phyloP scores from a whole-genome alignment of 2,329 filamentous ascomycete genomes.

The Xylogone sp. region DNA sequence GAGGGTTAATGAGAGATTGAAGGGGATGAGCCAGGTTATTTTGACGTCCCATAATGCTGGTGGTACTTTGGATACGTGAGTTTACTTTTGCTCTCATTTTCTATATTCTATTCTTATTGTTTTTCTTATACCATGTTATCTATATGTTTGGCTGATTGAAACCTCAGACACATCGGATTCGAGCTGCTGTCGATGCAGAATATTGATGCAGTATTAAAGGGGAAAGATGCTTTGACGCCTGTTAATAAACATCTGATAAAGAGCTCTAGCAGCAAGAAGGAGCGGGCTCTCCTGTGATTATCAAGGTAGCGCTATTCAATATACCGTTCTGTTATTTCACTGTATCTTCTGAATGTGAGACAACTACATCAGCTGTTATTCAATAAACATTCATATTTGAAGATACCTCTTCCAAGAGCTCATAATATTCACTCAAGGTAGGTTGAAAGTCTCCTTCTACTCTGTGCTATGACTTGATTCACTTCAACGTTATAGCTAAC shows the following conservation, averaged over 20 bases:
- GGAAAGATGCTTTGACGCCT: conserved; percentile 22
- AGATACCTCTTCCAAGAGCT: no score
- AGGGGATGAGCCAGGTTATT: conserved; percentile 34
- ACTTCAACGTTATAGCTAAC: no score
- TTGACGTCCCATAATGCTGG: conserved; percentile 67
- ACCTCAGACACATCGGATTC: conserved; percentile 47
- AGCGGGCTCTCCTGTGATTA: neutral
- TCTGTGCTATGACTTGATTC: no score
- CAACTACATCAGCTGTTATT: no score
- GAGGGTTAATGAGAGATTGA: conserved; percentile 22
- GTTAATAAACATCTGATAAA: conserved; percentile 22
- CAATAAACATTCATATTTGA: no score
- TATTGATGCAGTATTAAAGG: conserved; percentile 52
- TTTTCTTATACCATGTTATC: no score
- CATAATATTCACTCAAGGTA: no score
- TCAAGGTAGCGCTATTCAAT: no score
- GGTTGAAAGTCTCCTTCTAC: no score
- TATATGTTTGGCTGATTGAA: neutral
- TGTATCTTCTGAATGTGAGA: no score
- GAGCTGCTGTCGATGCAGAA: conserved; percentile 66
- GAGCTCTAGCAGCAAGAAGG: neutral
- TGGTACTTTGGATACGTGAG: conserved; percentile 56
- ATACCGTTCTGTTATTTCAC: no score
- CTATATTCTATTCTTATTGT: neutral
- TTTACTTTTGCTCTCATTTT: conserved; percentile 30